Conservation (phyloP, 306 rosid genomes). For the Prunus fruticosa region DNA sequence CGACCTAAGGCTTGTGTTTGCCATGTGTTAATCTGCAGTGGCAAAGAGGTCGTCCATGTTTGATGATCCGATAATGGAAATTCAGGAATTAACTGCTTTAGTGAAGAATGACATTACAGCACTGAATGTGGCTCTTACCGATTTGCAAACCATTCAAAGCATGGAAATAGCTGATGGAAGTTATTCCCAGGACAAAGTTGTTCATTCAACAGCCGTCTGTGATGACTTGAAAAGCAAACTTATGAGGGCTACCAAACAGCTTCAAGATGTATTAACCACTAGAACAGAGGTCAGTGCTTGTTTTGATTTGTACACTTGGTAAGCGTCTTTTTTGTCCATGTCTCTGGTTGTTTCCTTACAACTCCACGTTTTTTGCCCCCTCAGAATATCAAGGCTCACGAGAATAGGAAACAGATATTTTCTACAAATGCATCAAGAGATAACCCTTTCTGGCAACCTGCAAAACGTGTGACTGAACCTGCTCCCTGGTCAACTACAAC, state of each 20-base stretch:
- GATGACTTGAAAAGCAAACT: slow-evolving; percentile 81
- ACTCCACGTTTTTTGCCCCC: slow-evolving; percentile 6
- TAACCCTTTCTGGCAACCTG: slow-evolving; percentile 62
- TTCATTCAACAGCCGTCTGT: slow-evolving; percentile 84
- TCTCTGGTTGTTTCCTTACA: not conserved
- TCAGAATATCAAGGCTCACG: slow-evolving; percentile 91
- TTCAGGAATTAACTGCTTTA: slow-evolving; percentile 71
- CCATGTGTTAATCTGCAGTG: slow-evolving; percentile 45
- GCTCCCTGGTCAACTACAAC: slow-evolving; percentile 80
- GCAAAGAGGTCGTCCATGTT: slow-evolving; percentile 89
- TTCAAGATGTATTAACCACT: slow-evolving; percentile 77
- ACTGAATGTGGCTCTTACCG: slow-evolving; percentile 68
- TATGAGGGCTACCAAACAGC: slow-evolving; percentile 81
- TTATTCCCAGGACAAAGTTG: slow-evolving; percentile 74
- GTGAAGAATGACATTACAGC: slow-evolving; percentile 87
- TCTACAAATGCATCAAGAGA: slow-evolving; percentile 66
- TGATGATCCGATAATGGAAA: slow-evolving; percentile 74
- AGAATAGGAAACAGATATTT: slow-evolving; percentile 84
- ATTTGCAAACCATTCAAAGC: slow-evolving; percentile 76
- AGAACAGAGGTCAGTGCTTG: slow-evolving; percentile 68
- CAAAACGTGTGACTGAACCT: slow-evolving; percentile 62
- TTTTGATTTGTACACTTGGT: not conserved
- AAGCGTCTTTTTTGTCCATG: not conserved
- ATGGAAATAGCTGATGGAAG: slow-evolving; percentile 68
- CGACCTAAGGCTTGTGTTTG: slow-evolving; percentile 1